Evolutionary conservation across 345 rosid species (phyloP).

Genomic region (Chamaenerion angustifolium): DNA sequence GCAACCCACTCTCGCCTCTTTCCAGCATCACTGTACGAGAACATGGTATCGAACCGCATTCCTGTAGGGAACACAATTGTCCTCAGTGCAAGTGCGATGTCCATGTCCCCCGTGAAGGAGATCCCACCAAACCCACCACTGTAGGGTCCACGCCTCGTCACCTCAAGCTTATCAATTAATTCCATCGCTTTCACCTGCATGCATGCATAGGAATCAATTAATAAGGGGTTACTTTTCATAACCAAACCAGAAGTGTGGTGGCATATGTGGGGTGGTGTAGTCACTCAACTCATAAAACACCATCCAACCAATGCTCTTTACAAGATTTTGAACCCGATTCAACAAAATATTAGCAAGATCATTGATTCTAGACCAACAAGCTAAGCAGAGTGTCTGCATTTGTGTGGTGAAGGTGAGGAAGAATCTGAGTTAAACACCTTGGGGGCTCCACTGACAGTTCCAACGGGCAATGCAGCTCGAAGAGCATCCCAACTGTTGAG

Average conservation of each 20-base stretch:
- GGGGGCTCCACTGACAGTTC: constrained; percentile 93
- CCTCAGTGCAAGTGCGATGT: constrained; percentile 67
- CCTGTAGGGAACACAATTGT: constrained; percentile 76
- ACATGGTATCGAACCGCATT: constrained; percentile 51
- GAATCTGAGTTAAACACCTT: constrained; percentile 45
- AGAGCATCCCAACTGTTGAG: constrained; percentile 73
- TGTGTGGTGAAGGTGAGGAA: not conserved
- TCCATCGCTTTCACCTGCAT: constrained; percentile 74
- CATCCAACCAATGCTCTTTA: no score
- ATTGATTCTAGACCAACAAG: no score
- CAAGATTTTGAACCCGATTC: no score
- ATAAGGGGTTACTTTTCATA: not conserved
- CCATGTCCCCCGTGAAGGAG: constrained; percentile 76
- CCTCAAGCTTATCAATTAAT: constrained; percentile 58
- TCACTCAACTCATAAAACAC: no score
- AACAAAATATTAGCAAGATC: no score
- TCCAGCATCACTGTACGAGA: constrained; percentile 31
- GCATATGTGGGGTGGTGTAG: no score
- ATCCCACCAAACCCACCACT: constrained; percentile 82
- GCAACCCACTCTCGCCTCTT: constrained; percentile 70
- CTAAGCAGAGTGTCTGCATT: no score
- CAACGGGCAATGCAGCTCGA: constrained; percentile 72
- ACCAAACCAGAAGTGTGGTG: not conserved
- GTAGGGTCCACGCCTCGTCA: constrained; percentile 72
- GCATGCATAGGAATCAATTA: constrained; percentile 5